These are phyloP conservation scores for Pyrrhoderma noxium DNA, from an alignment of 1,284 basidiomycete species.

Conservation along the genomic window DNA sequence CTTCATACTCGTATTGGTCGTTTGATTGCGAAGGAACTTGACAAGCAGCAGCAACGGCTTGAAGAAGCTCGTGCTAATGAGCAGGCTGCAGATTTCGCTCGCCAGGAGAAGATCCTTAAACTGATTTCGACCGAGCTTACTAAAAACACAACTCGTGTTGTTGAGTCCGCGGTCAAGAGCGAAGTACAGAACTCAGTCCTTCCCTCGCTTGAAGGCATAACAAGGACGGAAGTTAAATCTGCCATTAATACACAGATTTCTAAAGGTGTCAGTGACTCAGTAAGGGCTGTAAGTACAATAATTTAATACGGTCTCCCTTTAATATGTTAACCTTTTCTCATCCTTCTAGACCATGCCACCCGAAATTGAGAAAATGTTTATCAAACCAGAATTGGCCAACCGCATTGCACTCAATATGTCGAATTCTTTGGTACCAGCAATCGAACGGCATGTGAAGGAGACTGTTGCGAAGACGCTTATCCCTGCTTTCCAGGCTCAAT, in stretches of 20 bases:
- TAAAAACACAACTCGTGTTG: slow-evolving; percentile 76
- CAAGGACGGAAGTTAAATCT: slow-evolving; percentile 65
- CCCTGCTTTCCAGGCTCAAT: slow-evolving; percentile 64
- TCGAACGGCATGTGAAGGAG: slow-evolving; percentile 77
- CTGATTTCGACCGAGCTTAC: slow-evolving; percentile 78
- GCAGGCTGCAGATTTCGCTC: slow-evolving; percentile 66
- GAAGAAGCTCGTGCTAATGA: slow-evolving; percentile 72
- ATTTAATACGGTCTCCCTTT: background rate
- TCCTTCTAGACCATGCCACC: slow-evolving; percentile 53
- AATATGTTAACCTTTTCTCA: slow-evolving; percentile 16
- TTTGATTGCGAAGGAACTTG: slow-evolving; percentile 75
- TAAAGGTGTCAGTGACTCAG: slow-evolving; percentile 58
- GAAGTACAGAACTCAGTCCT: slow-evolving; percentile 76
- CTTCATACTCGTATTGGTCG: slow-evolving; percentile 65
- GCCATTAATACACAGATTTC: slow-evolving; percentile 71
- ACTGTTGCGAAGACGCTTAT: slow-evolving; percentile 64
- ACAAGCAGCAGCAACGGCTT: slow-evolving; percentile 76
- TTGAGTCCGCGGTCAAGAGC: slow-evolving; percentile 75
- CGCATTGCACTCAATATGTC: slow-evolving; percentile 69
- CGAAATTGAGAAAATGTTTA: slow-evolving; percentile 69
- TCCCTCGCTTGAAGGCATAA: slow-evolving; percentile 71
- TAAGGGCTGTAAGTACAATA: slow-evolving; percentile 53
- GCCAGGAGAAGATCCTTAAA: slow-evolving; percentile 82
- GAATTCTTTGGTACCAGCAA: slow-evolving; percentile 56
- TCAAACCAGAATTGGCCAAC: slow-evolving; percentile 66